Base-by-base conservation (phyloP, 352 stramenopile species). In the Pythium dissimile region DNA sequence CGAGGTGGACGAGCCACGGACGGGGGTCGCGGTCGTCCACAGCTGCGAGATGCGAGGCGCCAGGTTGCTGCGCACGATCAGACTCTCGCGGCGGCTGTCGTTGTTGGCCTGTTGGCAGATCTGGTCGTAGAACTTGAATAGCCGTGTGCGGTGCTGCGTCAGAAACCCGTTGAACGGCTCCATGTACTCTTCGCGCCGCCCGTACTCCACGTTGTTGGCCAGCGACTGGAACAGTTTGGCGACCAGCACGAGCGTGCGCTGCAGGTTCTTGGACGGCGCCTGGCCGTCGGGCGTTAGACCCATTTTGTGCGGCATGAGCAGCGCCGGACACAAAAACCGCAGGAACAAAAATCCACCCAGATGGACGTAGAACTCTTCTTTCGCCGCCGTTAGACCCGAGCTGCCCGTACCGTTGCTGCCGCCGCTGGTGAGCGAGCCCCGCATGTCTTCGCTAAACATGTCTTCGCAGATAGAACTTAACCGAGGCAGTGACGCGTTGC, bases 201-300 rank as follows among this genome's bases (percentile, higher is more conserved):
- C 73, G 45, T 87, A 90, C 51, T 90, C 79, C 32, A 81, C 77
- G 35, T 89, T 87, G 60, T 92, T 94, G 12, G 84, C 81, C 7
- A 94, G 67, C 49, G 76, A 85, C 69, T 94, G 84, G 54, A 94
- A 80, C 27, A 94, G 52, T 49, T 94, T 94, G 20, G 84, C 84
- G 9, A 90, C 60, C 21, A 94, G 68, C 52, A 94, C 76, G 42
- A 90, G 67, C 15, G 80, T 82, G 20, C 84, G 81, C 31, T 86
- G 80, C 48, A 86, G 72, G 18, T 71, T 53, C 45, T 79, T 81
- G 24, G 62, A 65, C 13, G 81, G 80, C 6, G 69, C 23, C 15
- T 51, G 28, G 30, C 52, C 72, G 26, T 72, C 62, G 1, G 77
- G 80, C 8, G 80, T 88, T 42, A 94, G 58, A 10, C 73, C 68